Evolutionary conservation across 2,329 filamentous ascomycete genomes (phyloP).

Genomic region (Fusarium sp.): DNA sequence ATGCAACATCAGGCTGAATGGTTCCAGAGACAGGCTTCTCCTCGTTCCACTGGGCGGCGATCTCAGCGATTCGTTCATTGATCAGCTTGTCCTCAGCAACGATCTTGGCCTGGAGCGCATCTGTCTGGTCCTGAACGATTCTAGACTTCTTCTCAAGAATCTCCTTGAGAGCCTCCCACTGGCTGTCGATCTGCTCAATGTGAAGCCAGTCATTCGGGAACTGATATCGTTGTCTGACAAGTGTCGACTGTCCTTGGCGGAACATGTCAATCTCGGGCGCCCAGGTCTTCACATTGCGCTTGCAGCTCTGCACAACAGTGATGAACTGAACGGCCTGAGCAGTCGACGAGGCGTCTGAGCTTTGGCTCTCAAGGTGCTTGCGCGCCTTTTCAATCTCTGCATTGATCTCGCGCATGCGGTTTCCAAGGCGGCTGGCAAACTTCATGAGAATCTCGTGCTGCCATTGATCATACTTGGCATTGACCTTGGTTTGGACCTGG

Average conservation of each 20-base stretch:
- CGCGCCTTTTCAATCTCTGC: constrained; percentile 92
- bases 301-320: constrained; percentile 96
- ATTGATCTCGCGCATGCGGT: constrained; percentile 91
- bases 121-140: constrained; percentile 95
- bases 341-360: constrained; percentile 92
- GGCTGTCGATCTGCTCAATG: constrained; percentile 94
- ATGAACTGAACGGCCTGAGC: constrained; percentile 98
- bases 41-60: constrained; percentile 90
- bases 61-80: constrained; percentile 86
- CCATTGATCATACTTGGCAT: constrained; percentile 99
- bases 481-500: constrained; percentile 98
- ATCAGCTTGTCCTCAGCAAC: constrained; percentile 93
- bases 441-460: constrained; percentile 96
- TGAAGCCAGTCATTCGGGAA: constrained; percentile 95
- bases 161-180: constrained; percentile 95
- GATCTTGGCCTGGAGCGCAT: constrained; percentile 95
- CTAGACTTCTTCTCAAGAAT: constrained; percentile 92
- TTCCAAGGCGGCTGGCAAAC: constrained; percentile 89
- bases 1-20: constrained; percentile 90
- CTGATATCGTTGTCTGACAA: constrained; percentile 92
- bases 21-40: constrained; percentile 97
- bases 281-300: constrained; percentile 93
- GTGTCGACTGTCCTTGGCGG: constrained; percentile 91
- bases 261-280: constrained; percentile 96
- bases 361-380: constrained; percentile 90